A percentile compares a stretch with the other conserved stretches of the same genome.
phyloP scores from a whole-genome alignment of 225 moss, liverwort and hornwort species.

The Neckera pumila region DNA sequence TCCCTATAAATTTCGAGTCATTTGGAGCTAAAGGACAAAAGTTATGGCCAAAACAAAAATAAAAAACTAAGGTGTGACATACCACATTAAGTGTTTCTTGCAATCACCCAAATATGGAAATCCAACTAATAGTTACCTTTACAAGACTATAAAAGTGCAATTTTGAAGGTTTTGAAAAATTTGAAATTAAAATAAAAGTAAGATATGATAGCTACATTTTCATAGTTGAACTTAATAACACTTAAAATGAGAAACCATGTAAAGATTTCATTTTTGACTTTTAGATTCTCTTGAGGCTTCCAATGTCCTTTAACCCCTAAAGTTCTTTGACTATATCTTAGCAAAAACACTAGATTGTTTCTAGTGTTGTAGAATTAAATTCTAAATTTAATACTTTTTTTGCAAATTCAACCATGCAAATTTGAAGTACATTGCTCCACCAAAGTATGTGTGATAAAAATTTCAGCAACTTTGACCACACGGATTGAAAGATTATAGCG shows the following conservation, averaged over 20 bases:
- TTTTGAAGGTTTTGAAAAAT: not conserved
- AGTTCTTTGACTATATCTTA: not conserved
- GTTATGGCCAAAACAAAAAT: no score
- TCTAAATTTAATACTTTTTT: not conserved
- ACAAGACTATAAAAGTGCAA: not conserved
- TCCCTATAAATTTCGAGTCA: no score
- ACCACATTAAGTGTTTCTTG: no score
- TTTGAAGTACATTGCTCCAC: not conserved
- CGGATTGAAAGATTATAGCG: not conserved
- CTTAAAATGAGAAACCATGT: not conserved
- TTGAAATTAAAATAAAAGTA: not conserved
- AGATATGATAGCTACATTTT: not conserved
- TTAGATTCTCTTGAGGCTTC: fast-evolving
- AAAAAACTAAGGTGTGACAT: no score
- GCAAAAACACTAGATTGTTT: not conserved
- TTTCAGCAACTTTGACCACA: not conserved
- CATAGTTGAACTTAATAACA: not conserved
- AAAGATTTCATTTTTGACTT: not conserved
- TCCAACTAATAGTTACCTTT: not conserved
- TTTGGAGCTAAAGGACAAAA: no score
- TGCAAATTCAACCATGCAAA: not conserved
- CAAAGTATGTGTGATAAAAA: not conserved
- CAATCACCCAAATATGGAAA: no score
- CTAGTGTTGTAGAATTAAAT: not conserved
- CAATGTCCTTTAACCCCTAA: not conserved